Evolutionary conservation across 257 asterid genomes (phyloP).

Genomic region (Solanum dulcamara): DNA sequence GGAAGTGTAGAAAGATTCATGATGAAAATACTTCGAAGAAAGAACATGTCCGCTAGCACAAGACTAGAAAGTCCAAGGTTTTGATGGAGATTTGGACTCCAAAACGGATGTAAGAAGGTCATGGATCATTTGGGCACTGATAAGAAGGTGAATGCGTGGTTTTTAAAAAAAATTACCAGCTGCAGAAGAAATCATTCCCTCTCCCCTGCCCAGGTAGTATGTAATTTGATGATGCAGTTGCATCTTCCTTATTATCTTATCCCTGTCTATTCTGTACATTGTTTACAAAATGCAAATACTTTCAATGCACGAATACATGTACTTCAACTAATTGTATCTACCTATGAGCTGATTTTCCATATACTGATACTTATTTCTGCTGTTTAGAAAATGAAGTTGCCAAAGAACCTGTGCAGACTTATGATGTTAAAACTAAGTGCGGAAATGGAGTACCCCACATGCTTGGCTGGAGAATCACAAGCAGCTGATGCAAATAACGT

Average conservation of each 20-base stretch:
- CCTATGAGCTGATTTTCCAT: background rate
- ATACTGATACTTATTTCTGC: background rate
- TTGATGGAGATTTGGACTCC: conserved; percentile 42
- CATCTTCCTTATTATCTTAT: background rate
- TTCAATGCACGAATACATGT: background rate
- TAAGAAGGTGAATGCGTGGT: conserved; percentile 60
- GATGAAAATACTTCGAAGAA: conserved; percentile 10
- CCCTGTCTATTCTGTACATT: background rate
- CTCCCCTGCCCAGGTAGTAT: conserved; percentile 35
- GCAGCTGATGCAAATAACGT: conserved; percentile 10
- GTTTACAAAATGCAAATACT: background rate
- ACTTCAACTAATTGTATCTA: background rate
- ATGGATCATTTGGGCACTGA: conserved; percentile 75
- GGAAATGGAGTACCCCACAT: conserved; percentile 12
- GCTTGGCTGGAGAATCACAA: conserved; percentile 31
- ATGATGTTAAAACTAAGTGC: conserved; percentile 19
- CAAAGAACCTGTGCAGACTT: conserved; percentile 12
- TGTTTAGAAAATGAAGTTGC: conserved; percentile 28
- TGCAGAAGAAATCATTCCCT: conserved; percentile 24
- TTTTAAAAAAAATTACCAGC: conserved; percentile 61
- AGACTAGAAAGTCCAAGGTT: conserved; percentile 68
- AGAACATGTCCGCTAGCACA: conserved; percentile 70
- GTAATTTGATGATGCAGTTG: conserved; percentile 1
- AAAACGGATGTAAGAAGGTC: conserved; percentile 66
- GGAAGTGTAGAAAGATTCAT: conserved; percentile 70